Percentiles rank a stretch among this genome's conserved stretches.
Conservation (phyloP, 495 filamentous ascomycete species). For the Achaetomiella virescens region DNA sequence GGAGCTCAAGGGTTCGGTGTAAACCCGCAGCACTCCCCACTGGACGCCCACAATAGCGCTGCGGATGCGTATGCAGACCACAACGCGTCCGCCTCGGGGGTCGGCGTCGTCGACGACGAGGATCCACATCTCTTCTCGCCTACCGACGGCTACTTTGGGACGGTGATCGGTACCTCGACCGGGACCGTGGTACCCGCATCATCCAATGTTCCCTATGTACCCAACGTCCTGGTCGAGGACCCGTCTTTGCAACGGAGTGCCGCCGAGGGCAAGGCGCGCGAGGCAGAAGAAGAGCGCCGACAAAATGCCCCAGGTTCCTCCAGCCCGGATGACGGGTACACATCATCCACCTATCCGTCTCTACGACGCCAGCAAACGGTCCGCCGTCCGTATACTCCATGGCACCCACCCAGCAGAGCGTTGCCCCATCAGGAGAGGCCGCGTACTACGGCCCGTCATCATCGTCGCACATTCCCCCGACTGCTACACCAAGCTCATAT, state of each 20-base stretch:
- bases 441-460: constrained; percentile 23
- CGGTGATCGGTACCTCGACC: neutral
- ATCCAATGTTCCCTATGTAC: constrained; percentile 34
- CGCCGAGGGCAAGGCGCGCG: constrained; percentile 36
- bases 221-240: constrained; percentile 39
- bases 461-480: constrained; percentile 17
- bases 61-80: neutral
- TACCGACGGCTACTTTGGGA: constrained; percentile 38
- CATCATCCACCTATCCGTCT: neutral
- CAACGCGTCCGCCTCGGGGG: neutral
- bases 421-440: constrained; percentile 7
- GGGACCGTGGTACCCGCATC: constrained; percentile 13
- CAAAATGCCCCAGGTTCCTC: constrained; percentile 2
- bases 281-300: constrained; percentile 31
- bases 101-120: constrained; percentile 16
- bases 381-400: neutral
- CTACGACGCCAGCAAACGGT: neutral
- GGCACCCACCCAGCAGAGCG: neutral
- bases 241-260: constrained; percentile 31
- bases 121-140: constrained; percentile 33
- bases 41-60: neutral
- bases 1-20: neutral
- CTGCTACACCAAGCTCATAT: constrained; percentile 19
- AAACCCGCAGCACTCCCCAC: neutral
- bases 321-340: neutral